Percentiles rank a stretch among this genome's conserved stretches.
Evolutionary conservation across 2,329 filamentous ascomycete species (phyloP).

Genomic region (Epichloe baconii): DNA sequence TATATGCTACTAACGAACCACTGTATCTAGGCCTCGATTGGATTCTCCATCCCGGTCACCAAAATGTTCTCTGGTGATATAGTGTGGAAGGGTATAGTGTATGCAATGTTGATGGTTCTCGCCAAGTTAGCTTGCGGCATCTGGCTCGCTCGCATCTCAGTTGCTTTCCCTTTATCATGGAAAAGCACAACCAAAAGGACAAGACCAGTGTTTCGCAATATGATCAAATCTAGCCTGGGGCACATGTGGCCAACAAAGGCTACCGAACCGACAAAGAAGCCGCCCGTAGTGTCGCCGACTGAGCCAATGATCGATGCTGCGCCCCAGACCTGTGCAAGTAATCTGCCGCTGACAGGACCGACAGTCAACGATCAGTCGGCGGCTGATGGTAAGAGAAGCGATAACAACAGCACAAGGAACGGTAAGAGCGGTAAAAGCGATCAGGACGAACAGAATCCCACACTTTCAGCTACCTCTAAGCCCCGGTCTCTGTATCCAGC

Average conservation of each 20-base stretch:
- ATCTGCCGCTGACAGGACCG: neutral
- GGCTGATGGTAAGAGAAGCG: neutral
- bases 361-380: neutral
- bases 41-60: conserved; percentile 65
- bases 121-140: conserved; percentile 47
- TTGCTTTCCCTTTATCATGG: neutral
- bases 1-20: neutral
- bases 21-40: conserved; percentile 35
- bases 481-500: conserved; percentile 54
- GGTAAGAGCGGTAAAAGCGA: neutral
- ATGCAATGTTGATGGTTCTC: conserved; percentile 56
- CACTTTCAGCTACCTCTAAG: conserved; percentile 21
- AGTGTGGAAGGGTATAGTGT: conserved; percentile 62
- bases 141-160: conserved; percentile 34
- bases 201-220: neutral
- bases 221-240: neutral
- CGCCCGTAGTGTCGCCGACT: neutral
- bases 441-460: neutral
- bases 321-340: neutral
- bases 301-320: neutral
- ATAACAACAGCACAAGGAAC: neutral
- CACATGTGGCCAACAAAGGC: neutral
- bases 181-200: neutral
- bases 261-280: neutral
- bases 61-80: conserved; percentile 50